Percentiles rank a stretch among this genome's conserved stretches.
phyloP scores from a whole-genome alignment of 768 basidiomycete genomes.

The Tricholoma bakamatsutake region DNA sequence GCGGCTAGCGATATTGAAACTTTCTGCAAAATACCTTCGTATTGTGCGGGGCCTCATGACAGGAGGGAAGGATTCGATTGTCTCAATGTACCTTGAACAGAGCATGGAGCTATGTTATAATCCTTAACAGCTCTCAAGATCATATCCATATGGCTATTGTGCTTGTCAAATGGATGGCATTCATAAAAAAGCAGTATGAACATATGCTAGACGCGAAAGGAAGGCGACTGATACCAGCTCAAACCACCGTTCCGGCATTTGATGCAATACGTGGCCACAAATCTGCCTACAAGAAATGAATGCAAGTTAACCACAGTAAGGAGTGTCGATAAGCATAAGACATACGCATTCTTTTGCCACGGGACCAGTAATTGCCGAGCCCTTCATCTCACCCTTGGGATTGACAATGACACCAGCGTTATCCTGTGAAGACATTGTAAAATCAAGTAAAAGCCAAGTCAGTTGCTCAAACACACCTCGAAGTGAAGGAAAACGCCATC shows the following conservation, averaged over 20 bases:
- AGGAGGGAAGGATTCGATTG: too few species aligned
- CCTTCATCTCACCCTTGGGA: constrained; percentile 99
- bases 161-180: constrained; percentile 6
- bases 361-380: constrained; percentile 92
- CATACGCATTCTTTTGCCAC: constrained; percentile 99
- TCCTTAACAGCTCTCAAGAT: neutral
- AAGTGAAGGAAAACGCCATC: constrained; percentile 99
- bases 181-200: constrained; percentile 12
- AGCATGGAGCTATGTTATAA: too few species aligned
- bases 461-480: constrained; percentile 46
- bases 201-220: constrained; percentile 14
- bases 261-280: constrained; percentile 99
- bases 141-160: neutral
- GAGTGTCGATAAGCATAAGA: constrained; percentile 15
- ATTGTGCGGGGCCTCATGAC: too few species aligned
- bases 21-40: neutral
- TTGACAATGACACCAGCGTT: constrained; percentile 98
- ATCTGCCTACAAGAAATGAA: constrained; percentile 59
- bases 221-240: constrained; percentile 24
- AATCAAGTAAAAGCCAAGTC: neutral
- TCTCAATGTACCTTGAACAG: too few species aligned
- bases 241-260: constrained; percentile 98
- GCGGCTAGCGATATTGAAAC: neutral
- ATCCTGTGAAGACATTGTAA: constrained; percentile 42
- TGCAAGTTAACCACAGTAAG: neutral